Percentiles rank a stretch among this genome's conserved stretches.
These are phyloP conservation scores for Aurifilum marmelostoma DNA, from an alignment of 2,329 filamentous ascomycete genomes.

Conservation along the genomic window DNA sequence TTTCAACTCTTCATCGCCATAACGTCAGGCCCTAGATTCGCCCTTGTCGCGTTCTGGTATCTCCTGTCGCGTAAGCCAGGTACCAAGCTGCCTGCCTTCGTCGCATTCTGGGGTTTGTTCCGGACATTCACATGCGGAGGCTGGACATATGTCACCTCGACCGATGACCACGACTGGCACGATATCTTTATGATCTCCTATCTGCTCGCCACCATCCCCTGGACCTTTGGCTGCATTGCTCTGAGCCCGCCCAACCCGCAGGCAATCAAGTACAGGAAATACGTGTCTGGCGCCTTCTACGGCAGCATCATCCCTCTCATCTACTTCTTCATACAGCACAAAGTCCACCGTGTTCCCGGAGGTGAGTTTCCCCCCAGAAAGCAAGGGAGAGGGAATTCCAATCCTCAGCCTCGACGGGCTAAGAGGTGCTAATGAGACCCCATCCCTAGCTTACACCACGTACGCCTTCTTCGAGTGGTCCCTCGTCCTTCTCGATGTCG, in stretches of 20 bases:
- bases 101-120: constrained; percentile 79
- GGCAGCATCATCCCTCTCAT: constrained; percentile 86
- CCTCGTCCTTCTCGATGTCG: constrained; percentile 91
- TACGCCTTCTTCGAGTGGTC: constrained; percentile 99
- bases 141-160: constrained; percentile 98
- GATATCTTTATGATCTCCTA: constrained; percentile 99
- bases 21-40: constrained; percentile 92
- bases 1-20: constrained; percentile 98
- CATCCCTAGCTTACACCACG: constrained; percentile 79
- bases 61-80: constrained; percentile 79
- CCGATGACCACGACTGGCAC: constrained; percentile 97
- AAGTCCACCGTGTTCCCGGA: constrained; percentile 90
- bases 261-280: constrained; percentile 87
- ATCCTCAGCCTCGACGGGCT: not conserved
- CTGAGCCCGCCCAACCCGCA: constrained; percentile 82
- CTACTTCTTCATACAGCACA: constrained; percentile 99
- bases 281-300: constrained; percentile 82
- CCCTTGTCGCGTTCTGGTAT: constrained; percentile 90
- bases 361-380: constrained; percentile 60
- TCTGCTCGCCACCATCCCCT: constrained; percentile 88
- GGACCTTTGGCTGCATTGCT: constrained; percentile 88
- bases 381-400: not conserved
- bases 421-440: constrained; percentile 15
- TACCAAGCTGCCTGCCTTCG: constrained; percentile 76
- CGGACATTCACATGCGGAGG: constrained; percentile 93